Evolutionary conservation across 805 yeast species (phyloP).

Genomic region (Zygosaccharomyces rouxii): DNA sequence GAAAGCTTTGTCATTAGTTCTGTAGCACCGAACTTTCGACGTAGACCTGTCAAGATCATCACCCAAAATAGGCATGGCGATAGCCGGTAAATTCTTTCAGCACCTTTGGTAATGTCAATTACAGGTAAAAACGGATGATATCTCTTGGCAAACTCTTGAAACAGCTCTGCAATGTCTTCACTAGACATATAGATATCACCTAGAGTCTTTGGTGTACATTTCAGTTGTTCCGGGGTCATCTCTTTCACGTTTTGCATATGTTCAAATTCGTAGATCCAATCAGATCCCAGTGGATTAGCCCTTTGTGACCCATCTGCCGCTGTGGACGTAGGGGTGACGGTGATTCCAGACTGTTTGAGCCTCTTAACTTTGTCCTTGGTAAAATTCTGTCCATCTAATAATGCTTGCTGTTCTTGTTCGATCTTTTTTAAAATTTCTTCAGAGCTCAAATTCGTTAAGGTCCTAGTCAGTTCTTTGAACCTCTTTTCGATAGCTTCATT

Average conservation of each 20-base stretch:
- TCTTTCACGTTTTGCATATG: not conserved
- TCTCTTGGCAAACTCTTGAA: conserved; percentile 61
- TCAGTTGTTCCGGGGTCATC: conserved; percentile 38
- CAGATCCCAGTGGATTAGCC: not conserved
- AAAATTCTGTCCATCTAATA: conserved; percentile 30
- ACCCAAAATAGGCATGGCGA: conserved; percentile 96
- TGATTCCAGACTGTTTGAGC: conserved; percentile 10
- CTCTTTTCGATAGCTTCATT: conserved; percentile 81
- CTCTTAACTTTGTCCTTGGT: conserved; percentile 30
- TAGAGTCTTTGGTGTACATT: conserved; percentile 63
- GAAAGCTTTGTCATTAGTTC: conserved; percentile 58
- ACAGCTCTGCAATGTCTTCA: conserved; percentile 55
- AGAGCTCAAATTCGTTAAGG: conserved; percentile 37
- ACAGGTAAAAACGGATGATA: conserved; percentile 88
- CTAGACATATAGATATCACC: conserved; percentile 64
- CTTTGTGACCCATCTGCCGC: not conserved
- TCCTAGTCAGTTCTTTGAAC: conserved; percentile 60
- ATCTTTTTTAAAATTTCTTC: conserved; percentile 30
- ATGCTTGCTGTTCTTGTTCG: conserved; percentile 24
- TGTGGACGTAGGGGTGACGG: not conserved
- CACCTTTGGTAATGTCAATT: conserved; percentile 76
- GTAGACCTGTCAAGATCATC: conserved; percentile 74
- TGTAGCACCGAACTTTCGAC: conserved; percentile 47
- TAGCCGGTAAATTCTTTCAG: conserved; percentile 69
- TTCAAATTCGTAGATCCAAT: not conserved